These are phyloP conservation scores for Exsudoporus frostii DNA, from an alignment of 768 basidiomycete genomes.

Conservation along the genomic window DNA sequence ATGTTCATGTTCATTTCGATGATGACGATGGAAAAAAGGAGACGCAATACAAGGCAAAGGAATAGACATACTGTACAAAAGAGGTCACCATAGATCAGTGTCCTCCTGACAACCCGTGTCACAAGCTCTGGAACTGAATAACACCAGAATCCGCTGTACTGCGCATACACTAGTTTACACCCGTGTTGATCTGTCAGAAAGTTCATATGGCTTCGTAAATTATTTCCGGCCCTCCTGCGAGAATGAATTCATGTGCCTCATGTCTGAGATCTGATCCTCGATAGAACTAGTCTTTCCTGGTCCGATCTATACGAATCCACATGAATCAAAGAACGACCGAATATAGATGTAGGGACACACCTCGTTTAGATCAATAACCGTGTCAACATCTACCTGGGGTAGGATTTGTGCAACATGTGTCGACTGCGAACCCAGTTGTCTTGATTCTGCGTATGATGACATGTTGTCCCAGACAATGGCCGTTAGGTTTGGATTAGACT, in stretches of 20 bases:
- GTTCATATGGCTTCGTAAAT: neutral
- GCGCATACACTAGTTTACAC: neutral
- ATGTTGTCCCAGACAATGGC: conserved; percentile 3
- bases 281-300: neutral
- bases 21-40: neutral
- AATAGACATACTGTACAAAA: neutral
- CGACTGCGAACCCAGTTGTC: neutral
- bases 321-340: neutral
- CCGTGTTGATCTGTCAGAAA: neutral
- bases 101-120: neutral
- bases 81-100: neutral
- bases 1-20: neutral
- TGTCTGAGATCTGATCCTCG: neutral
- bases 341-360: neutral
- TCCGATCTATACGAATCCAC: neutral
- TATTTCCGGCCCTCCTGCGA: neutral
- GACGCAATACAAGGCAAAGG: neutral
- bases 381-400: neutral
- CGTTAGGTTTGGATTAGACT: neutral
- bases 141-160: neutral
- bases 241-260: neutral
- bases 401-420: neutral
- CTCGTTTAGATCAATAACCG: neutral
- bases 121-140: neutral
- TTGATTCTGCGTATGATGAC: neutral